These are phyloP conservation scores for Paramyrothecium sp. DNA, from an alignment of 2,329 filamentous ascomycete genomes.

Conservation along the genomic window DNA sequence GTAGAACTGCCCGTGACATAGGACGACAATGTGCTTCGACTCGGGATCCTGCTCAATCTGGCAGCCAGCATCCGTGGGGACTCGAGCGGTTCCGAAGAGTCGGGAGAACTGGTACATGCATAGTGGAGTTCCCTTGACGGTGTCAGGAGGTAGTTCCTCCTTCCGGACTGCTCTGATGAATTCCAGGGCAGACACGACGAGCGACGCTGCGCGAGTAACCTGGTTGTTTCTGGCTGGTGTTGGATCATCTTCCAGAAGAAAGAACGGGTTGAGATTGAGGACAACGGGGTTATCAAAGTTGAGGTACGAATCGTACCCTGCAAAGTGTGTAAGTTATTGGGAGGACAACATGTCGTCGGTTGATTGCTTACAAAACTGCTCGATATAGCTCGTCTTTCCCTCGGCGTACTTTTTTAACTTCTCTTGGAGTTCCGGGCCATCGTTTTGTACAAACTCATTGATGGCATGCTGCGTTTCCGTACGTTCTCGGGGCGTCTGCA, in stretches of 20 bases:
- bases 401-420: slow-evolving; percentile 87
- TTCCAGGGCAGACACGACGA: slow-evolving; percentile 84
- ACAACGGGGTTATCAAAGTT: slow-evolving; percentile 98
- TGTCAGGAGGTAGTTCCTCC: slow-evolving; percentile 91
- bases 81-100: slow-evolving; percentile 89
- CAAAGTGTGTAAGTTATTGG: background rate
- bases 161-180: slow-evolving; percentile 91
- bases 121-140: slow-evolving; percentile 75
- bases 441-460: slow-evolving; percentile 75
- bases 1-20: slow-evolving; percentile 95
- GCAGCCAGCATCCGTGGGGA: slow-evolving; percentile 92
- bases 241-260: slow-evolving; percentile 94
- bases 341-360: slow-evolving; percentile 32
- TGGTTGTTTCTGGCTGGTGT: slow-evolving; percentile 96
- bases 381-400: slow-evolving; percentile 93
- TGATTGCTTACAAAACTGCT: slow-evolving; percentile 79
- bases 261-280: slow-evolving; percentile 96
- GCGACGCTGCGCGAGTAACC: slow-evolving; percentile 87
- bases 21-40: slow-evolving; percentile 90
- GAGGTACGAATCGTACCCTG: slow-evolving; percentile 98
- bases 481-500: slow-evolving; percentile 80
- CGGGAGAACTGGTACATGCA: slow-evolving; percentile 99
- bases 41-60: slow-evolving; percentile 92
- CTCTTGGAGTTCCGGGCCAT: slow-evolving; percentile 84
- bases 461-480: slow-evolving; percentile 78